phyloP scores from a whole-genome alignment of 306 rosid genomes.

The Cucurbita argyrosperma region DNA sequence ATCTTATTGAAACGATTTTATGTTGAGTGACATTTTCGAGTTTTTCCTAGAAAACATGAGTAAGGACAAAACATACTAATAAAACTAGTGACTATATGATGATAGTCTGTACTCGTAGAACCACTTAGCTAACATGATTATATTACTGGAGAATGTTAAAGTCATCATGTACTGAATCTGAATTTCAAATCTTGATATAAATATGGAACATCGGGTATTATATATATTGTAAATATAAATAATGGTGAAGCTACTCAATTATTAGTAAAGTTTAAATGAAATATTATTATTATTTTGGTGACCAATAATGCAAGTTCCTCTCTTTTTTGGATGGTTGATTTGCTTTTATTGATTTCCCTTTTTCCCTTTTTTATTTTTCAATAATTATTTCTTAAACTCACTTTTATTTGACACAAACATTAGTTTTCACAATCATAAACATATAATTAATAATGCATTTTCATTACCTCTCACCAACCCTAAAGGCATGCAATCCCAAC shows the following conservation, averaged over 20 bases:
- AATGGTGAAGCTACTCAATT: not conserved
- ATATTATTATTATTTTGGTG: not conserved
- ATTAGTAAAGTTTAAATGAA: not conserved
- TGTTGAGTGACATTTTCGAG: too few species aligned
- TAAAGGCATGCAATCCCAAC: not conserved
- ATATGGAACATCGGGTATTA: too few species aligned
- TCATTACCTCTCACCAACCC: not conserved
- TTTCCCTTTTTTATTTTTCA: not conserved
- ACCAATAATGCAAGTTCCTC: not conserved
- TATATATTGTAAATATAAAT: not conserved
- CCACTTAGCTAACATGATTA: too few species aligned
- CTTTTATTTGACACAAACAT: not conserved
- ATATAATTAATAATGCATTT: not conserved
- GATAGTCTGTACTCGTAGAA: too few species aligned
- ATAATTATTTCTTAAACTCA: not conserved
- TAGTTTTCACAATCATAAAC: not conserved
- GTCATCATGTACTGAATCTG: too few species aligned
- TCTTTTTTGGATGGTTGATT: not conserved
- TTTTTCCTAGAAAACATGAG: too few species aligned
- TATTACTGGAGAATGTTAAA: too few species aligned
- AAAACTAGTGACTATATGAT: too few species aligned
- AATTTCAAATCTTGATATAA: too few species aligned
- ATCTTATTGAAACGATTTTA: too few species aligned
- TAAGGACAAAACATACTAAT: too few species aligned
- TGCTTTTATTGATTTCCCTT: not conserved